Base-by-base conservation (phyloP, 2,329 filamentous ascomycete species). In the Chaetomiaceae sp. region DNA sequence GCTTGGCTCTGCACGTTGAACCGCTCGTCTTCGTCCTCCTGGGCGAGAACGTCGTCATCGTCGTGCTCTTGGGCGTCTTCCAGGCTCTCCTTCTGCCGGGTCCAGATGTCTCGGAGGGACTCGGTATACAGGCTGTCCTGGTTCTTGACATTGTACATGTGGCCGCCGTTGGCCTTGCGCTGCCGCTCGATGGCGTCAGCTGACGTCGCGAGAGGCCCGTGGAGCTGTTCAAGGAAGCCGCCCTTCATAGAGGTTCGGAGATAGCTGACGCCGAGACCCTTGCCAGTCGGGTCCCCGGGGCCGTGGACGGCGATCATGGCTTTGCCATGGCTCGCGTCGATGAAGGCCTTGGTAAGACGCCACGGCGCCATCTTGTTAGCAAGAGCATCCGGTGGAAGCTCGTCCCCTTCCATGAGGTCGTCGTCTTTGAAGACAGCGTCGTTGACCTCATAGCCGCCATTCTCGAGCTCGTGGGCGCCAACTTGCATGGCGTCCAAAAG, bases 241-340 rank as follows among this genome's bases (percentile, higher is more conserved):
- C 93, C 93, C 70, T 99, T 99, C 93, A 99, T 99, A 1, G 89
- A 95, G 0, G 91, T 96, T 64, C 93, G 90, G 67, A 99, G 91
- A 68, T 99, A 96, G 66, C 89, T 96, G 73, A 97, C 96, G 2
- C 89, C 93, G 53, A 96, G 83, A 2, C 93, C 93, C 62, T 91
- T 87, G 20, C 90, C 90, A 0, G 92, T 96, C 3, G 93, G 93
- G 65, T 99, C 93, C 50, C 93, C 93, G 58, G 95, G 89, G 17
- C 93, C 93, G 61, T 96, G 91, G 12, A 99, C 78, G 60, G 91
- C 87, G 40, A 99, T 79, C 93, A 99, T 99, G 3, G 93, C 93
- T 66, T 99, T 99, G 53, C 90, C 89, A 54, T 90, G 85, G 44
- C 89, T 92, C 1, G 93, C 93, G 58, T 96, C 87, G 53, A 96